Evolutionary conservation across 805 yeast genomes (phyloP).

Genomic region (Lipomyces chichibuensis): DNA sequence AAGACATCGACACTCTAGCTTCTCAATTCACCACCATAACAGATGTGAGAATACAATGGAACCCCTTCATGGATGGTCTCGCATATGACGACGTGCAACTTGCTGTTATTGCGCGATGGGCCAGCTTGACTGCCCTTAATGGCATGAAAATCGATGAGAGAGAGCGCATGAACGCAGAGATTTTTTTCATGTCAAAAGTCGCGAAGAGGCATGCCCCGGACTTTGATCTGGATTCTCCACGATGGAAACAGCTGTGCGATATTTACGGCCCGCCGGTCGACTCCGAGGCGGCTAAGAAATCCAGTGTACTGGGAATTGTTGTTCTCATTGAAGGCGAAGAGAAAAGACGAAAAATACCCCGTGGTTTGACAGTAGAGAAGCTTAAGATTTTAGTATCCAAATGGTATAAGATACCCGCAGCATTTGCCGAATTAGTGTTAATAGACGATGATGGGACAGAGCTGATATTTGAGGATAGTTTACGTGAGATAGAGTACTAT

Average conservation of each 20-base stretch:
- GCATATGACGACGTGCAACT: slow-evolving; percentile 40
- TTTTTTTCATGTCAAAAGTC: slow-evolving; percentile 63
- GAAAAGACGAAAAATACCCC: slow-evolving; percentile 10
- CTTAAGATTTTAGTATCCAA: slow-evolving; percentile 15
- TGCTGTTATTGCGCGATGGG: slow-evolving; percentile 53
- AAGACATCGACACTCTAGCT: slow-evolving; percentile 51
- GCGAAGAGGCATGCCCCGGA: slow-evolving; percentile 35
- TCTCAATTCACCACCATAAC: slow-evolving; percentile 49
- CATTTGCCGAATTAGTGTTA: slow-evolving; percentile 1
- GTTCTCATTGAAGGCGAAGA: not conserved
- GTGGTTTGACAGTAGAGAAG: slow-evolving; percentile 26
- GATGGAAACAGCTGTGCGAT: slow-evolving; percentile 52
- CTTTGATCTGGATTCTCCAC: slow-evolving; percentile 33
- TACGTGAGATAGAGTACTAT: slow-evolving; percentile 24
- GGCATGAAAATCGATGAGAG: slow-evolving; percentile 55
- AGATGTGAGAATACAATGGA: slow-evolving; percentile 55
- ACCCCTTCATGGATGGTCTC: slow-evolving; percentile 51
- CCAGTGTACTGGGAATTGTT: slow-evolving; percentile 1
- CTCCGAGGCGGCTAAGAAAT: slow-evolving; percentile 1
- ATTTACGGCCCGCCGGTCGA: slow-evolving; percentile 19
- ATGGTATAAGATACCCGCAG: slow-evolving; percentile 22
- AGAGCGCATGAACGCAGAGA: slow-evolving; percentile 66
- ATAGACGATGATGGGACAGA: slow-evolving; percentile 9
- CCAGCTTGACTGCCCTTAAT: slow-evolving; percentile 52
- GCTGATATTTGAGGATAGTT: slow-evolving; percentile 16